phyloP scores from a whole-genome alignment of 352 stramenopile genomes.

The Phytophthora melonis region DNA sequence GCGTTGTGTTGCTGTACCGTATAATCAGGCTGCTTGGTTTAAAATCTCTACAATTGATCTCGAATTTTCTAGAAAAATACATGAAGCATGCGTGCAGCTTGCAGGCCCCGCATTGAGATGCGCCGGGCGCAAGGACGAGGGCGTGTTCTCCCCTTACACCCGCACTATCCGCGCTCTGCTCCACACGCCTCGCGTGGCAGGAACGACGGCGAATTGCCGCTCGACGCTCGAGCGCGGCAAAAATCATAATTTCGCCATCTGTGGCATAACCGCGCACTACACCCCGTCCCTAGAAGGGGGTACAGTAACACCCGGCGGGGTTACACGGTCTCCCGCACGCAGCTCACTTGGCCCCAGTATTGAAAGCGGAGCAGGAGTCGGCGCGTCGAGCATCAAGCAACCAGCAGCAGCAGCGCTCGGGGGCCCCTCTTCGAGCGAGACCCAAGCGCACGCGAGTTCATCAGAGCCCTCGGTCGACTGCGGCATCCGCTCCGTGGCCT shows the following conservation, averaged over 20 bases:
- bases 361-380: constrained; percentile 26
- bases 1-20: neutral
- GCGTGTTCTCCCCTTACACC: constrained; percentile 3
- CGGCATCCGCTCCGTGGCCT: neutral
- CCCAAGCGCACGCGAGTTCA: neutral
- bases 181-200: constrained; percentile 7
- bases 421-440: neutral
- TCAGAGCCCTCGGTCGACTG: too few species aligned
- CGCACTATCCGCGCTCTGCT: neutral
- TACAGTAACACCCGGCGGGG: neutral
- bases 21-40: neutral
- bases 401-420: neutral
- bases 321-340: neutral
- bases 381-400: constrained; percentile 16
- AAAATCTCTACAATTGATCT: neutral
- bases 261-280: constrained; percentile 12
- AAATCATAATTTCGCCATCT: constrained; percentile 12
- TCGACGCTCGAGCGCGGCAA: neutral
- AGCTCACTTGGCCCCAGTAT: constrained; percentile 16
- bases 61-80: constrained; percentile 28
- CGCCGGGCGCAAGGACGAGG: constrained; percentile 5
- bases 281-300: neutral
- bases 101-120: neutral
- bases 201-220: constrained; percentile 6
- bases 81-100: neutral